These are phyloP conservation scores for Lipomyces sp. DNA, from an alignment of 805 yeast genomes.

Conservation along the genomic window DNA sequence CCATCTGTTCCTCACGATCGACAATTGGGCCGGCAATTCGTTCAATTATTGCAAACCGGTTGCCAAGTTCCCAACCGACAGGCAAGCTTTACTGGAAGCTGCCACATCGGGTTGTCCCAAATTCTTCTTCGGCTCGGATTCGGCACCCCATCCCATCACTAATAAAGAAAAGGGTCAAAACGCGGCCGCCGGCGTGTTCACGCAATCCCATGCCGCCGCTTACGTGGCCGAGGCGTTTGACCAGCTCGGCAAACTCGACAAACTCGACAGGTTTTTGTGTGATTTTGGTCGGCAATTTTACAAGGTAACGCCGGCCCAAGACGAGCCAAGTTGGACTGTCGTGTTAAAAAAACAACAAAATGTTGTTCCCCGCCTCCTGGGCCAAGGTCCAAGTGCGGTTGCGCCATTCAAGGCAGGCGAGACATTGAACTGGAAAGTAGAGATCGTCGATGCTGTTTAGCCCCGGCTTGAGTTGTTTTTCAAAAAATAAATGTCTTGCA, in stretches of 20 bases:
- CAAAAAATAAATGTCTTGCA: too few relatives aligned
- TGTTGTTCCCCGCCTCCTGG: constrained; percentile 63
- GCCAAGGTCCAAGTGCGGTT: constrained; percentile 55
- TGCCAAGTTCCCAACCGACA: constrained; percentile 88
- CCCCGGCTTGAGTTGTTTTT: too few relatives aligned
- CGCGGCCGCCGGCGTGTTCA: constrained; percentile 98
- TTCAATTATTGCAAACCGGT: constrained; percentile 97
- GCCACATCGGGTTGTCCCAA: constrained; percentile 90
- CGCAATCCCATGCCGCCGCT: constrained; percentile 80
- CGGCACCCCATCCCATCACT: constrained; percentile 93
- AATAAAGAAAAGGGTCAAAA: constrained; percentile 77
- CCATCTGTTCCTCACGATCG: constrained; percentile 85
- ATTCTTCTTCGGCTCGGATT: constrained; percentile 96
- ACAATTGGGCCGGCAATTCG: constrained; percentile 96
- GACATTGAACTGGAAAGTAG: constrained; percentile 60
- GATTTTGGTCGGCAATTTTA: constrained; percentile 77
- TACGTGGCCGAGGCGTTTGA: constrained; percentile 90
- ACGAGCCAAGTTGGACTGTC: constrained; percentile 53
- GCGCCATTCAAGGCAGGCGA: constrained; percentile 91
- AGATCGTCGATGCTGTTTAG: neutral
- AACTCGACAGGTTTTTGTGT: constrained; percentile 73
- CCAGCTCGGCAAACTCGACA: constrained; percentile 62
- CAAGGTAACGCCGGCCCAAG: constrained; percentile 50
- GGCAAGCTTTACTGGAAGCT: constrained; percentile 78
- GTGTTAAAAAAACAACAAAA: constrained; percentile 56